Evolutionary conservation across 2,329 filamentous ascomycete genomes (phyloP), one percentile per base, ranked within the genome.

Genomic region (Diaporthe nobilis): DNA sequence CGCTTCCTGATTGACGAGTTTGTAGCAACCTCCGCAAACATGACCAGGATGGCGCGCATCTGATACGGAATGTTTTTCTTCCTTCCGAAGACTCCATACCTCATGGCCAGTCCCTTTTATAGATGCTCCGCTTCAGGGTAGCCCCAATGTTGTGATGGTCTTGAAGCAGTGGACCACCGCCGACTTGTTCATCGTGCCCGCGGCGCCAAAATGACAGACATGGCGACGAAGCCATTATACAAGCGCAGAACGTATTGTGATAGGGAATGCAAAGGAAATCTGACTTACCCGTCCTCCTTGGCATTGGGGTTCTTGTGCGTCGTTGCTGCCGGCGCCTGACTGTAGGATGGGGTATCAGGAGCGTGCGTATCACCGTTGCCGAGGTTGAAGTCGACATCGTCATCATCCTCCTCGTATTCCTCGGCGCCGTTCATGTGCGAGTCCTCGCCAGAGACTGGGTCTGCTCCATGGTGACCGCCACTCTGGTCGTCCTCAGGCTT

Each of bases 211-310:
- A 44, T 44, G 71, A 47, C 49, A 65, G 34, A 22, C 44, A 37
- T 22, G 44, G 55, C 49, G 25, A 17, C 13, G 39, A 13, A 31
- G 47, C 68, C 49, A 65, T 37, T n/a, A 34, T 28, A 71, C 71
- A 71, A 73, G 70, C 70, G 42, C 73, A 72, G n/a, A 67, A 58
- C 28, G 44, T 28, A 73, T 53, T 7, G 28, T 44, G 60, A 31
- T 47, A 2, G 20, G n/a, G 25, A 70, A 17, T 67, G 17, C 8
- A 47, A 42, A 67, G 37, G 76, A 80, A 77, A 76, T 79, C 75
- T 74, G 79, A 92, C 95, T 96, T 92, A 97, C 95, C 95, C 95
- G 83, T 97, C 95, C 91, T 97, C 95, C 85, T 97, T 97, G 75
- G 95, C 94, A 78, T 92, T 93, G 72, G 94, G 91, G 22, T 89